A percentile compares a stretch with the other conserved stretches of the same genome.
Evolutionary conservation across 345 rosid species (phyloP).

Genomic region (Ricinus communis): DNA sequence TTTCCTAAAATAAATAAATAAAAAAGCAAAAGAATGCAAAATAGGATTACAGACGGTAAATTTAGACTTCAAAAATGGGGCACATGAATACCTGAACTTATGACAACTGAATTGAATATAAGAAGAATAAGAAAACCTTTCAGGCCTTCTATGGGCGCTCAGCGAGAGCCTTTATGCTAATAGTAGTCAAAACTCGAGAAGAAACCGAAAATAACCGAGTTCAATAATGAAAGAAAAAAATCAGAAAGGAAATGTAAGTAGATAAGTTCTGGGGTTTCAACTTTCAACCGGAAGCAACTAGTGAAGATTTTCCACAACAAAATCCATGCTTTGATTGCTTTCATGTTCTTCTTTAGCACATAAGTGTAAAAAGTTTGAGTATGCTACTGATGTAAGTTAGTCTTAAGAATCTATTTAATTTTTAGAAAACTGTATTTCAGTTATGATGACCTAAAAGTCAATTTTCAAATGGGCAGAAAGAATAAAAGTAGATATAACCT

Average conservation of each 20-base stretch:
- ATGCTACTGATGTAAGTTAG: neutral
- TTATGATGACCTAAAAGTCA: slow-evolving; percentile 1
- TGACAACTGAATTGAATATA: neutral
- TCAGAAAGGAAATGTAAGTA: neutral
- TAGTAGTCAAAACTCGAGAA: neutral
- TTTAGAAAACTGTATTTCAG: slow-evolving; percentile 4
- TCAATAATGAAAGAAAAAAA: neutral
- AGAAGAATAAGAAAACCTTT: too few relatives aligned
- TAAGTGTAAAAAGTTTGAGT: neutral
- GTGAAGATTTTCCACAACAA: neutral
- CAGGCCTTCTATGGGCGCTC: too few relatives aligned
- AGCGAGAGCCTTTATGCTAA: neutral
- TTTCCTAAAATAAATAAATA: too few relatives aligned
- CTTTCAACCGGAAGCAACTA: neutral
- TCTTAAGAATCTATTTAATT: neutral
- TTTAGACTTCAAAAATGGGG: neutral
- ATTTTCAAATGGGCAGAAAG: slow-evolving; percentile 3
- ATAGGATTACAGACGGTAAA: neutral
- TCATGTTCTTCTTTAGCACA: neutral
- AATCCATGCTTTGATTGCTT: neutral
- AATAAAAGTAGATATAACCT: slow-evolving; percentile 36
- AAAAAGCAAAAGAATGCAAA: too few relatives aligned
- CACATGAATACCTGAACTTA: neutral
- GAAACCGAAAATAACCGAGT: neutral
- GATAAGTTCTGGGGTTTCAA: too few relatives aligned